A percentile compares a stretch with the other conserved stretches of the same genome.
These are phyloP conservation scores for Fusarium liriodendri DNA, from an alignment of 2,329 filamentous ascomycete species.

Conservation along the genomic window DNA sequence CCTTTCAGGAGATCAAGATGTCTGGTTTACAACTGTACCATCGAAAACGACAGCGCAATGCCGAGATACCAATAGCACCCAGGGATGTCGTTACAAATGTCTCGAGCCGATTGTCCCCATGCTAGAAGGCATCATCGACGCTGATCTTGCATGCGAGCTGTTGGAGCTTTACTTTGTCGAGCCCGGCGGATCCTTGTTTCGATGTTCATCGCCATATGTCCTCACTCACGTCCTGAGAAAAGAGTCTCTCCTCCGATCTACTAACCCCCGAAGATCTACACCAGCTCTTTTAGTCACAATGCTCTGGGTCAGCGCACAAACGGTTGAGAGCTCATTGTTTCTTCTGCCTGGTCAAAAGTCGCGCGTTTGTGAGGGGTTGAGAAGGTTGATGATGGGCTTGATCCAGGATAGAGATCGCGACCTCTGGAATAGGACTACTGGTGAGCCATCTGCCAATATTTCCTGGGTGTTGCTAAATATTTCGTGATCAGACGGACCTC, in stretches of 20 bases:
- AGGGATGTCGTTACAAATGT: conserved; percentile 49
- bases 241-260: conserved; percentile 54
- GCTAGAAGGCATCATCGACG: conserved; percentile 46
- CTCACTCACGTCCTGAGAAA: conserved; percentile 59
- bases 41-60: neutral
- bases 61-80: conserved; percentile 4
- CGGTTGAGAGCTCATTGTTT: conserved; percentile 57
- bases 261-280: conserved; percentile 54
- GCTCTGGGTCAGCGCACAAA: conserved; percentile 61
- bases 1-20: neutral
- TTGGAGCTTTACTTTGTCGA: conserved; percentile 61
- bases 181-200: conserved; percentile 56
- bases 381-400: conserved; percentile 49
- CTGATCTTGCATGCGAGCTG: conserved; percentile 56
- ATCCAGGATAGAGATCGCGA: conserved; percentile 52
- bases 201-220: conserved; percentile 59
- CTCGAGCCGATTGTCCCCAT: conserved; percentile 55
- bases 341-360: conserved; percentile 53
- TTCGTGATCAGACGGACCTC: neutral
- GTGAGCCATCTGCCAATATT: neutral
- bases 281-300: conserved; percentile 60
- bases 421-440: neutral
- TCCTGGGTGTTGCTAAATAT: neutral
- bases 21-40: neutral
- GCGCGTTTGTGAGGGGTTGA: conserved; percentile 53